A percentile compares a stretch with the other conserved stretches of the same genome.
phyloP scores from a whole-genome alignment of 768 basidiomycete species.

The Mycena olivaceomarginata region DNA sequence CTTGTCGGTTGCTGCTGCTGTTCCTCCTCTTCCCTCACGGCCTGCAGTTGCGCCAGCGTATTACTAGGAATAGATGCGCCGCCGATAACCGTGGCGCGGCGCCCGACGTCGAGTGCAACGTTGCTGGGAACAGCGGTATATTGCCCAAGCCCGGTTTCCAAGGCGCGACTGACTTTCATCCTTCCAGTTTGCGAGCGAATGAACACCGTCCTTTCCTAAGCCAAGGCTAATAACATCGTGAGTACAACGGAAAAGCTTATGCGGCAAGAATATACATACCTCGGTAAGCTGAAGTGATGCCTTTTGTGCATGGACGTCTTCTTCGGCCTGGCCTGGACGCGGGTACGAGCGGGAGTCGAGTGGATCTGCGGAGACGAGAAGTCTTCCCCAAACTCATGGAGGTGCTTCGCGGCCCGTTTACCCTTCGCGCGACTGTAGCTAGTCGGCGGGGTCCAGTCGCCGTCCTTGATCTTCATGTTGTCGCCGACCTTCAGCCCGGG shows the following conservation, averaged over 20 bases:
- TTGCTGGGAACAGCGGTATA: constrained; percentile 62
- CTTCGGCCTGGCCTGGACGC: constrained; percentile 54
- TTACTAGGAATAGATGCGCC: constrained; percentile 61
- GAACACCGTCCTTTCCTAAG: constrained; percentile 76
- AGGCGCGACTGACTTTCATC: constrained; percentile 71
- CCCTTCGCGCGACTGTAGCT: constrained; percentile 65
- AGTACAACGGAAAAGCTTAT: neutral
- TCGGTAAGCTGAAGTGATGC: constrained; percentile 81
- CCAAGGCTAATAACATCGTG: constrained; percentile 67
- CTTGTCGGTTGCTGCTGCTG: constrained; percentile 48
- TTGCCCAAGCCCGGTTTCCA: constrained; percentile 65
- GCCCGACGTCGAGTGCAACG: constrained; percentile 57
- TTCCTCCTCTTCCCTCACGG: constrained; percentile 64
- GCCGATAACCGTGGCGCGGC: constrained; percentile 70
- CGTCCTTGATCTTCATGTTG: constrained; percentile 73
- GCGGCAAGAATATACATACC: constrained; percentile 60
- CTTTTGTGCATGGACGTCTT: constrained; percentile 75
- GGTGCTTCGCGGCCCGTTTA: constrained; percentile 56
- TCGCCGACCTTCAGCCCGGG: constrained; percentile 78
- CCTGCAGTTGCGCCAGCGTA: constrained; percentile 54
- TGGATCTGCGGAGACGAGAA: constrained; percentile 76
- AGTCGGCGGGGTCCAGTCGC: constrained; percentile 63
- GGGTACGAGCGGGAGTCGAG: constrained; percentile 74
- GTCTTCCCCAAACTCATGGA: constrained; percentile 67
- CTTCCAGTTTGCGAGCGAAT: constrained; percentile 70